Conservation (phyloP, 1,139 yeast species). For the Sugiyamaella sp. region DNA sequence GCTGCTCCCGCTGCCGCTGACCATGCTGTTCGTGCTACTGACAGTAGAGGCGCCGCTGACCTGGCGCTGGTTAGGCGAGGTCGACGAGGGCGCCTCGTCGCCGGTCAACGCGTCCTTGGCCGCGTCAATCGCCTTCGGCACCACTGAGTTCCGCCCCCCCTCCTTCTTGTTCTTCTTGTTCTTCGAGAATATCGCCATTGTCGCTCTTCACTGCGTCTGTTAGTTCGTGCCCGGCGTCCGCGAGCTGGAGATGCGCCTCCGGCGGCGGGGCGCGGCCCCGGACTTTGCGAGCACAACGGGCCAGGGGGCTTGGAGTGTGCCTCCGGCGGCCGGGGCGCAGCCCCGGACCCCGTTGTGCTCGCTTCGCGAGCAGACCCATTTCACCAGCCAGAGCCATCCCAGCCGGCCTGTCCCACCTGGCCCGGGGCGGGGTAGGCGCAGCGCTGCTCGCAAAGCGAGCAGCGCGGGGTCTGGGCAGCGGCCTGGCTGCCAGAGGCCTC, state of each 20-base stretch:
- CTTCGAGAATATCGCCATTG: slow-evolving; percentile 34
- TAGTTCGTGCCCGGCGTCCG: background rate
- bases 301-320: background rate
- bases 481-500: too few species aligned
- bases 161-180: slow-evolving; percentile 36
- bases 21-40: slow-evolving; percentile 15
- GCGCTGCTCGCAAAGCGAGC: too few species aligned
- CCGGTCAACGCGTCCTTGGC: slow-evolving; percentile 20
- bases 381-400: too few species aligned
- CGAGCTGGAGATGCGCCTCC: background rate
- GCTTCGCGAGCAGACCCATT: too few species aligned
- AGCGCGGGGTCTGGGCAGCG: too few species aligned
- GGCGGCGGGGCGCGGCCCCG: slow-evolving; percentile 3
- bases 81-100: slow-evolving; percentile 20
- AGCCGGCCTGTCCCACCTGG: too few species aligned
- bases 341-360: background rate
- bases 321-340: background rate
- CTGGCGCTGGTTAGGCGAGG: slow-evolving; percentile 21
- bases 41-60: slow-evolving; percentile 22
- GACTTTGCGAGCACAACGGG: background rate
- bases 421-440: too few species aligned
- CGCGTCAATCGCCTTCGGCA: slow-evolving; percentile 21
- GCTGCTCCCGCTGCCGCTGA: slow-evolving; percentile 1
- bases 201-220: background rate
- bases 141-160: slow-evolving; percentile 31